Evolutionary conservation across 2,329 filamentous ascomycete genomes (phyloP), one percentile per base, ranked within the genome.

Genomic region (Lachnellula suecica): DNA sequence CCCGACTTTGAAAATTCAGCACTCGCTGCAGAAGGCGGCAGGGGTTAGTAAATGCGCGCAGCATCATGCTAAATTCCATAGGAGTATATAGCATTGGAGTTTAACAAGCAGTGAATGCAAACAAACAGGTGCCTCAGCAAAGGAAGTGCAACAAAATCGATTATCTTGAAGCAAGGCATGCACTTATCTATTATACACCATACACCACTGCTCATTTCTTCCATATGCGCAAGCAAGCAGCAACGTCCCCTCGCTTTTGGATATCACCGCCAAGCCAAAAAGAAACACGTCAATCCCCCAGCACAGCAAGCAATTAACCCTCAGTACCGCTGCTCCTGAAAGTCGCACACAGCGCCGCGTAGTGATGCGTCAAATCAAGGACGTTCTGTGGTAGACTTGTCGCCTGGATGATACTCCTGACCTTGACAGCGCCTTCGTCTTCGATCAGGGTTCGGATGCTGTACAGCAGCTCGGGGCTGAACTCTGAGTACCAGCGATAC

Each of bases 401-500:
- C 2, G 93, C 91, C 72, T 99, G 94, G 49, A 99, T 91, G 67
- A 99, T 96, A 70, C 91, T 97, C 67, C 94, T 83, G 49, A 99
- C 89, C 74, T 99, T 99, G 70, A 99, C 90, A 1, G 93, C 93
- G 53, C 94, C 94, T 72, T 99, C 94, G 61, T 97, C 92, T 72
- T 97, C 94, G 67, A 99, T 99, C 60, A 99, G 78, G 60, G 89
- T 91, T 57, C 94, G 87, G 65, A 97, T 89, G 3, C 89, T 87
- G 71, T 86, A 90, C 49, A 99, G 81, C 40, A 99, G 80, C 59
- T 92, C 86, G 1, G 94, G 94, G 17, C 92, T 97, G 74, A 99
- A 99, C 81, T 99, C 94, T 51, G 92, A 97, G 75, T 99, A 99
- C 94, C 94, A 99, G 62, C 94, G 82, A 73, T 97, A 99, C 74